Base-by-base conservation (phyloP, 768 basidiomycete species). In the Tremella yokohamensis region DNA sequence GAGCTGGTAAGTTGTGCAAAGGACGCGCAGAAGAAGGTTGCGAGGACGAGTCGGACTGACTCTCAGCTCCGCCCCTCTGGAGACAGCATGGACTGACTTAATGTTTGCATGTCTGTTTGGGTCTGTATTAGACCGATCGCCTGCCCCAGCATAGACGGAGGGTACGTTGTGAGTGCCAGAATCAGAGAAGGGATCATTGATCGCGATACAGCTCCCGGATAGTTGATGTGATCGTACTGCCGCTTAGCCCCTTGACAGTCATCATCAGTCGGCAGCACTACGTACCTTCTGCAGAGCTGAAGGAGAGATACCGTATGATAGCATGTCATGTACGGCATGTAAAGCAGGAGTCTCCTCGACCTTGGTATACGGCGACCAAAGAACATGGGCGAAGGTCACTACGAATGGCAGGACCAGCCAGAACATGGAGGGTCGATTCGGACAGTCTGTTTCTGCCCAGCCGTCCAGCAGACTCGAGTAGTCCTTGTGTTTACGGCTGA, bases 341-440 rank as follows among this genome's bases (percentile, higher is more conserved):
- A 98, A 82, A 64, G 87, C 92, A 81, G 97, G 97, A 69, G 87
- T 89, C 78, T 99, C 94, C 76, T 99, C 94, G 26, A 99, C 96
- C 78, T 99, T 99, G 2, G 89, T 88, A 73, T 87, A 90, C 0
- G 94, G 93, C 1, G 89, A 83, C 2, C 89, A 78, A 22, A 87
- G 64, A 47, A 92, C 87, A 63, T 94, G 87, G 1, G 60, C n/a
- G 19, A 55, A 51, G 4, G 63, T 58, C 2, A 70, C 58, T 18
- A 58, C 18, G 16, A 74, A 52, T 0, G 68, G 66, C 0, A 64
- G 29, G 29, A 11, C 29, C 6, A 34, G 29, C 29, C 29, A 34
- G 29, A 34, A 34, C 11, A 34, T 34, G 11, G 6, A 6, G 6
- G 29, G 29, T 6, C 29, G 29, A 11, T 11, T 34, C 6, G 29